These are phyloP conservation scores for Carex sylvatica DNA, from an alignment of 202 grass and related monocot species.

Conservation along the genomic window DNA sequence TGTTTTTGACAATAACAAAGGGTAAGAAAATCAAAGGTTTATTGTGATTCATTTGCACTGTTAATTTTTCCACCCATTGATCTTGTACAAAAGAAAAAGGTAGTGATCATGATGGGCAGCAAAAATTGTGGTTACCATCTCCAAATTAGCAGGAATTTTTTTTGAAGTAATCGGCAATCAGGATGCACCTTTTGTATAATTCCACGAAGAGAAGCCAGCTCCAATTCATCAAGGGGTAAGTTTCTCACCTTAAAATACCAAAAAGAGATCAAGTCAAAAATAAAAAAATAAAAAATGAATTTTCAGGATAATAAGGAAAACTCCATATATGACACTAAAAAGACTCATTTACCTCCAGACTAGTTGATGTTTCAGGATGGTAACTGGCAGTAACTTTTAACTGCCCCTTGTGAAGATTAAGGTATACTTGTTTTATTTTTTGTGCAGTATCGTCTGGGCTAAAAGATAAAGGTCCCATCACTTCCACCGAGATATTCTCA, in stretches of 20 bases:
- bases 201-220: conserved; percentile 94
- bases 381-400: conserved; percentile 90
- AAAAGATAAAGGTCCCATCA: conserved; percentile 69
- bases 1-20: background rate
- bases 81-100: background rate
- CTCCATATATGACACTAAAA: conserved; percentile 24
- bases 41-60: background rate
- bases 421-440: conserved; percentile 56
- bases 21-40: background rate
- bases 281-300: conserved; percentile 32
- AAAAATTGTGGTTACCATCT: background rate
- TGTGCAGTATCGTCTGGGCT: conserved; percentile 50
- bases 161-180: background rate
- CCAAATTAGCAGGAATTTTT: background rate
- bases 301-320: conserved; percentile 12
- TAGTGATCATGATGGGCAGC: background rate
- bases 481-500: conserved; percentile 82
- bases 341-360: conserved; percentile 68
- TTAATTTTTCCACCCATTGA: background rate
- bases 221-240: conserved; percentile 95
- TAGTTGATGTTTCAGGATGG: conserved; percentile 71
- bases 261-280: conserved; percentile 33
- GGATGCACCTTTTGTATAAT: conserved; percentile 79
- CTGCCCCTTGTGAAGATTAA: conserved; percentile 97
- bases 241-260: conserved; percentile 73